Conservation (phyloP, 2,329 filamentous ascomycete species). For the Venturia aucupariae region DNA sequence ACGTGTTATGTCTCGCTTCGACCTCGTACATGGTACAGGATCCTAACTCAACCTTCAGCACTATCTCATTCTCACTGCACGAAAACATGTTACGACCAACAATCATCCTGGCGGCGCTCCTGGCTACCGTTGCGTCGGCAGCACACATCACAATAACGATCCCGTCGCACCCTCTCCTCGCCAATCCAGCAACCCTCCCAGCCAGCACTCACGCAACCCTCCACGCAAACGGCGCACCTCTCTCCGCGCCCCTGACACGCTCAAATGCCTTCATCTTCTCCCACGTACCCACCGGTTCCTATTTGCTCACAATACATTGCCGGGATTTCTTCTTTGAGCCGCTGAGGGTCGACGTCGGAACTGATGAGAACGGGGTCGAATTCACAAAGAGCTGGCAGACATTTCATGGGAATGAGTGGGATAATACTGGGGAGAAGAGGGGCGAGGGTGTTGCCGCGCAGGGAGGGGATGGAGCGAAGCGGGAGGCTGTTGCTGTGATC, state of each 20-base stretch:
- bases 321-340: constrained; percentile 67
- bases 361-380: constrained; percentile 22
- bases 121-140: constrained; percentile 29
- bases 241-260: constrained; percentile 55
- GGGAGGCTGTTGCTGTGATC: constrained; percentile 48
- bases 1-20: neutral
- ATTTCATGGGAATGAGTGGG: constrained; percentile 82
- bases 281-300: constrained; percentile 62
- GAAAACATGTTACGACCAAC: constrained; percentile 2
- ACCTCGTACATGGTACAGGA: neutral
- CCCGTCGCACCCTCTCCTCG: constrained; percentile 33
- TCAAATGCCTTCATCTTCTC: constrained; percentile 66
- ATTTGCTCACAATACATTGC: constrained; percentile 74
- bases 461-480: constrained; percentile 26
- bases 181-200: constrained; percentile 39
- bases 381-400: constrained; percentile 67
- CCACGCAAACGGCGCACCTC: constrained; percentile 43
- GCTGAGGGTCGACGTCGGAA: constrained; percentile 64
- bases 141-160: constrained; percentile 44
- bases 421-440: constrained; percentile 63
- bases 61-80: neutral
- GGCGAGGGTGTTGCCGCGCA: constrained; percentile 28
- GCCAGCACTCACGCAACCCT: constrained; percentile 57
- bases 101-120: constrained; percentile 15
- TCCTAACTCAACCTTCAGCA: neutral